Base-by-base conservation (phyloP, 2,329 filamentous ascomycete species). In the Bisporella sp. region DNA sequence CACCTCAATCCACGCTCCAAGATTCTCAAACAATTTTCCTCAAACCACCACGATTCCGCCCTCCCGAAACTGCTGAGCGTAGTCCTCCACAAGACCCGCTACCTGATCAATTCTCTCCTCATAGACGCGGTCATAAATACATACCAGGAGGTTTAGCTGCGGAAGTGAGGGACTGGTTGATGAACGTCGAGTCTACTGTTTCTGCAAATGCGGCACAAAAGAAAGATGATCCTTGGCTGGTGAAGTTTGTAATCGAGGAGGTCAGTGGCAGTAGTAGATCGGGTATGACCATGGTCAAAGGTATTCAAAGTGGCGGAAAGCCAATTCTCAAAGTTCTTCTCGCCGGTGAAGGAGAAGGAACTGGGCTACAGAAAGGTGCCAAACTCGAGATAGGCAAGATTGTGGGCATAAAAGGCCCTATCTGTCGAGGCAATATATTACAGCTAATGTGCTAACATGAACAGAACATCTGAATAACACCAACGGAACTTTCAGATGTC, bases 21-120 rank as follows among this genome's bases (percentile, higher is more conserved):
- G 30, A 29, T 32, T 47, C 11, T 8, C 45, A 52, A 45, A 40
- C 51, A 9, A 46, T 58, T 5, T 66, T 66, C 48, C 54, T 61
- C 47, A 66, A 63, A 51, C 62, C 62, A 6, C 64, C 64, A 43
- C 57, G 59, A 11, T 67, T 67, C 45, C 59, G 60, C 28, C 63
- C 63, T 5, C 58, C 59, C 21, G 63, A 64, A 45, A 54, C 51
- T 7, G 41, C 52, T 1, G 52, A 56, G n/a, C 45, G 45, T 31
- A 28, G 45, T 6, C 41, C 50, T 9, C 47, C 52, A 28, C 6
- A 12, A 6, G 62, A 66, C 45, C 73, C 74, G 0, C 63, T 76
- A 0, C 75, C 76, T 1, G 73, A 77, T 40, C 68, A 72, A 39
- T 80, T 80, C 61, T 78, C 76, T 0, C 77, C 77, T 1, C 72